Percentiles rank a stretch among this genome's conserved stretches.
These are phyloP conservation scores for Exophiala alcalophila DNA, from an alignment of 2,329 filamentous ascomycete species.

Conservation along the genomic window DNA sequence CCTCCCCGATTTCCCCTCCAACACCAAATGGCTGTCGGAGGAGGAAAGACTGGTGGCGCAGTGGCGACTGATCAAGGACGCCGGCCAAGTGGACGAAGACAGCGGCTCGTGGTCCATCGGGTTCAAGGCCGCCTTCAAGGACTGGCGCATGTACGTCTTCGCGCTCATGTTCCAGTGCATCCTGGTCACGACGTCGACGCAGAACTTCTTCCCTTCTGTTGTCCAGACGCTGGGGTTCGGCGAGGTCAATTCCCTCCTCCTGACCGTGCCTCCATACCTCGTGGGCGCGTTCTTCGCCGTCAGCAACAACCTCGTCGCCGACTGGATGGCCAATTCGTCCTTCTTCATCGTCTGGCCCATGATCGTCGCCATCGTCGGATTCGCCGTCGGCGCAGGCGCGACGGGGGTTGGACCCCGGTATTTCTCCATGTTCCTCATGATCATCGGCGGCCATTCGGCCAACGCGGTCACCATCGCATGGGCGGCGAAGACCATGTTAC, in stretches of 20 bases:
- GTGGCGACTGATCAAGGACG: slow-evolving; percentile 29
- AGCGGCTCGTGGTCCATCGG: slow-evolving; percentile 1
- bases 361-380: slow-evolving; percentile 52
- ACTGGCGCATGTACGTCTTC: slow-evolving; percentile 42
- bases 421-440: slow-evolving; percentile 63
- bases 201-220: slow-evolving; percentile 40
- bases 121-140: slow-evolving; percentile 22
- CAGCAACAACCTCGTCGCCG: slow-evolving; percentile 46
- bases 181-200: slow-evolving; percentile 49
- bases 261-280: slow-evolving; percentile 27
- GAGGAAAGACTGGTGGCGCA: slow-evolving; percentile 42
- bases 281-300: slow-evolving; percentile 23
- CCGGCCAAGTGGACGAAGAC: slow-evolving; percentile 5
- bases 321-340: slow-evolving; percentile 54
- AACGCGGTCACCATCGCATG: neutral
- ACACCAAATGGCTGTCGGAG: slow-evolving; percentile 31
- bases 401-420: slow-evolving; percentile 53
- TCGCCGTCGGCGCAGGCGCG: slow-evolving; percentile 55
- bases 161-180: slow-evolving; percentile 31
- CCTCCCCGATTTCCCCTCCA: slow-evolving; percentile 43
- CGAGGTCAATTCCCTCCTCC: slow-evolving; percentile 26
- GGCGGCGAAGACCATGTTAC: neutral
- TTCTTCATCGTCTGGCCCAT: slow-evolving; percentile 56
- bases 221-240: slow-evolving; percentile 11
- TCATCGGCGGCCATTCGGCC: neutral